Percentiles rank a stretch among this genome's conserved stretches.
These are phyloP conservation scores for Calocybe cyanea DNA, from an alignment of 768 basidiomycete species.

Conservation along the genomic window DNA sequence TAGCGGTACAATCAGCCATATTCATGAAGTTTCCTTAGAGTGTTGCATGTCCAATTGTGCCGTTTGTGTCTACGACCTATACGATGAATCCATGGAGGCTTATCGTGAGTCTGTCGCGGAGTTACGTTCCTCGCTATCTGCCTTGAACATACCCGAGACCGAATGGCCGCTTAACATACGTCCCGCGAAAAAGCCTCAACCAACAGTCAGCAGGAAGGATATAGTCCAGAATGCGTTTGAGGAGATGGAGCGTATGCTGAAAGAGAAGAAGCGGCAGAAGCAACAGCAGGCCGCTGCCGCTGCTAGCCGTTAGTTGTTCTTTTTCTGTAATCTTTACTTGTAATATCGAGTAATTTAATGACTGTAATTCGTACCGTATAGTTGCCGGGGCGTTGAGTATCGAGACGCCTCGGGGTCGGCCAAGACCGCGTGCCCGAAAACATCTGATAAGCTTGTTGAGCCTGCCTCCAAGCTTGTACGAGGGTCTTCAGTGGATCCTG, in stretches of 20 bases:
- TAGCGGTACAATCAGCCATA: neutral
- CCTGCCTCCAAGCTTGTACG: no score
- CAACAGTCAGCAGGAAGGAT: constrained; percentile 23
- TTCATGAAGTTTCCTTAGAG: constrained; percentile 39
- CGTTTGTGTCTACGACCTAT: constrained; percentile 86
- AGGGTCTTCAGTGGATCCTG: constrained; percentile 46
- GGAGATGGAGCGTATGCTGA: constrained; percentile 59
- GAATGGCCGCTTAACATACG: constrained; percentile 66
- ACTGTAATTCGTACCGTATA: neutral
- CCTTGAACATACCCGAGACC: constrained; percentile 44
- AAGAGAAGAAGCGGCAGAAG: constrained; percentile 35
- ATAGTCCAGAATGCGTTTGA: constrained; percentile 65
- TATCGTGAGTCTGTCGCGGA: constrained; percentile 55
- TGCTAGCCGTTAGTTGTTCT: constrained; percentile 21
- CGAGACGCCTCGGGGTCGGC: no score
- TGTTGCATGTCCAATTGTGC: constrained; percentile 96
- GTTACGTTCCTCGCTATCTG: constrained; percentile 47
- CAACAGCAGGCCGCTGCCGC: constrained; percentile 5
- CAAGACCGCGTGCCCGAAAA: no score
- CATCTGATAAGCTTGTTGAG: no score
- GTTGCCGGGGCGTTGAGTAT: no score
- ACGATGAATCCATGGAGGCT: constrained; percentile 64
- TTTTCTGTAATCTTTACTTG: constrained; percentile 5
- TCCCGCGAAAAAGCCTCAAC: constrained; percentile 1
- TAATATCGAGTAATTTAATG: neutral